Conservation (phyloP, 805 yeast genomes). For the Yarrowia osloensis region DNA sequence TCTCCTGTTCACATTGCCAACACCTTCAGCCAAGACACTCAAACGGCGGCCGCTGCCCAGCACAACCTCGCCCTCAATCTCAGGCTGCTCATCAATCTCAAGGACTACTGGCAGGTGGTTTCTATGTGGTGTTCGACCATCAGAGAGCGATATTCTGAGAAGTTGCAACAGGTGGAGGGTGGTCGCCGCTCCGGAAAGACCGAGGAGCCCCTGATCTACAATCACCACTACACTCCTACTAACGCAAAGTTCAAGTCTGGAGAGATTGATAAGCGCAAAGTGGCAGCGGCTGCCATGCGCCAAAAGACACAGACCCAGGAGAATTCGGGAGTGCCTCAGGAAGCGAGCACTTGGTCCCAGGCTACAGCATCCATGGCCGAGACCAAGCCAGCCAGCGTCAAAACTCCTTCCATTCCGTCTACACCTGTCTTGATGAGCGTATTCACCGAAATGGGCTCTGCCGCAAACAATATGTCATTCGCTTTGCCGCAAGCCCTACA, state of each 20-base stretch:
- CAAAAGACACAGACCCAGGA: slow-evolving; percentile 8
- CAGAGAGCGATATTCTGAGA: slow-evolving; percentile 39
- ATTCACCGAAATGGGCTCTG: slow-evolving; percentile 10
- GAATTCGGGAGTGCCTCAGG: neutral
- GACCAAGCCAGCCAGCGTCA: slow-evolving; percentile 1
- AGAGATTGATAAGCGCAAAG: slow-evolving; percentile 23
- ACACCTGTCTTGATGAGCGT: slow-evolving; percentile 24
- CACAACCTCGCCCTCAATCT: slow-evolving; percentile 42
- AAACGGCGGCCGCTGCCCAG: slow-evolving; percentile 40
- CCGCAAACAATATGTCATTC: neutral
- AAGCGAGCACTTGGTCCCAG: slow-evolving; percentile 23
- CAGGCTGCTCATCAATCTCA: slow-evolving; percentile 39
- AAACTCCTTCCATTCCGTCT: slow-evolving; percentile 15
- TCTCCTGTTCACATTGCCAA: slow-evolving; percentile 43
- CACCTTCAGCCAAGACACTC: slow-evolving; percentile 40
- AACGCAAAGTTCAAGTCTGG: slow-evolving; percentile 16
- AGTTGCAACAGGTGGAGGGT: slow-evolving; percentile 23
- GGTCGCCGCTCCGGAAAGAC: slow-evolving; percentile 5
- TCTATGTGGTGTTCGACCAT: slow-evolving; percentile 43
- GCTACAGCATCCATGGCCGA: slow-evolving; percentile 16
- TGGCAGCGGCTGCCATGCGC: slow-evolving; percentile 22
- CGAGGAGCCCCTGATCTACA: slow-evolving; percentile 22
- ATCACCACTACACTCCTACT: slow-evolving; percentile 24
- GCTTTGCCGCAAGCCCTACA: slow-evolving; percentile 16
- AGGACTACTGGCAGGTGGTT: slow-evolving; percentile 44